Evolutionary conservation across 805 yeast species (phyloP), one percentile per base, ranked within the genome.

Genomic region (Jamesozyma lodderae): DNA sequence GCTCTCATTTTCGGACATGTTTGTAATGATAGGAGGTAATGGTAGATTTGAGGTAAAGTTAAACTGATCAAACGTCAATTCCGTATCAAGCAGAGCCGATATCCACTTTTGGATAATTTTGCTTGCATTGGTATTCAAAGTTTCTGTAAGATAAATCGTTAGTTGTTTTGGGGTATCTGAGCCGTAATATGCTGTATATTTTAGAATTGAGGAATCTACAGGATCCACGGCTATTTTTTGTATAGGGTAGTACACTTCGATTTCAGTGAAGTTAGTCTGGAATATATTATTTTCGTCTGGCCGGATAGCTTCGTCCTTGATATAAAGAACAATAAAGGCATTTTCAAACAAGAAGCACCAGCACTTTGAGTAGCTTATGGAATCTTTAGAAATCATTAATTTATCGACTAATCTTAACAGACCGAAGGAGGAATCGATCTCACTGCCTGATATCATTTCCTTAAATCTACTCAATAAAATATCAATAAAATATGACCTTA

Each of bases 51-150:
- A 59, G 3, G 66, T 57, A 19, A 65, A 42, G 33, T 48, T 52
- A 6, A 36, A 27, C 4, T 57, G 52, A 37, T 55, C 45, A 37
- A 64, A 62, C 6, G 42, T 40, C 13, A 63, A 44, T 4, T 58
- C 61, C 33, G 43, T 41, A 38, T 65, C 62, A 29, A 67, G 53
- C 8, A 67, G 36, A 0, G 60, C 69, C 1, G 69, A 55, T 11
- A 64, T 59, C 71, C 71, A 67, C 47, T 66, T 66, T 45, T 65
- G 62, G 25, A 64, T 45, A 6, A 60, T 49, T 31, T 53, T 50
- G 31, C 55, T 51, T 0, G 60, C 45, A n/a, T 53, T 39, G 13
- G 52, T 51, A 33, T 63, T 42, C 8, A 55, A 28, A 16, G 53
- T 40, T 41, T 62, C 51, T 10, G 49, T 48, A 15, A 54, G 34